A percentile compares a stretch with the other conserved stretches of the same genome.
Conservation (phyloP, 2,329 filamentous ascomycete genomes). For the Aspergillus felis region DNA sequence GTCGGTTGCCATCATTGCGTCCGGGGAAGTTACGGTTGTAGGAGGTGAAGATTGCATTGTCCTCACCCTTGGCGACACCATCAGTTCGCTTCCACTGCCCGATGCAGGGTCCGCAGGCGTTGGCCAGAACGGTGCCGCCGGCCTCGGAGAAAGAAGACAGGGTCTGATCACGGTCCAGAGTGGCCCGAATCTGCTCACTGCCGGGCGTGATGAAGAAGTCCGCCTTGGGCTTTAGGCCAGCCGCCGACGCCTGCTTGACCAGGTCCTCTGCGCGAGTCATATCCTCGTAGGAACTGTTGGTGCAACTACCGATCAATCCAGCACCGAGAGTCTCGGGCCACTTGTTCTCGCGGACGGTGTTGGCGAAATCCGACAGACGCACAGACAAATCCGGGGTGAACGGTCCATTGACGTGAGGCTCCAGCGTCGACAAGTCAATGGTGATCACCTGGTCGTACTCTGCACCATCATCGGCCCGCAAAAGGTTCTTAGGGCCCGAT, state of each 20-base stretch:
- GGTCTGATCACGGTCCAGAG: constrained; percentile 82
- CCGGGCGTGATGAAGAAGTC: constrained; percentile 97
- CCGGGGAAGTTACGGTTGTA: constrained; percentile 99
- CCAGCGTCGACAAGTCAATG: constrained; percentile 83
- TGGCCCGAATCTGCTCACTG: constrained; percentile 94
- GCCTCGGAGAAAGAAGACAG: constrained; percentile 80
- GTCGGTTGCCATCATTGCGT: constrained; percentile 92
- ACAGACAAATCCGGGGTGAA: constrained; percentile 95
- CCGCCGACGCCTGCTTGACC: constrained; percentile 82
- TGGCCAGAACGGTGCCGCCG: constrained; percentile 85
- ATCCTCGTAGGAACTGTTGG: constrained; percentile 97
- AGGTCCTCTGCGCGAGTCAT: constrained; percentile 95
- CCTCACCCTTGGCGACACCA: constrained; percentile 74
- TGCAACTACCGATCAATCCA: constrained; percentile 94
- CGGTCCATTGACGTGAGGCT: constrained; percentile 95
- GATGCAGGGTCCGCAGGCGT: constrained; percentile 91
- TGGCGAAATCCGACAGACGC: constrained; percentile 83
- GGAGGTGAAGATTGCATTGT: constrained; percentile 91
- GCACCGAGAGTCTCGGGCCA: constrained; percentile 93
- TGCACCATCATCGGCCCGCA: constrained; percentile 74
- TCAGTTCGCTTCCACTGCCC: constrained; percentile 95
- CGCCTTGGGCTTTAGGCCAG: constrained; percentile 83
- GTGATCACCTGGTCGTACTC: constrained; percentile 88
- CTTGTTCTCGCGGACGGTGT: constrained; percentile 73
- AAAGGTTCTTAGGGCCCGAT: constrained; percentile 58